phyloP scores from a whole-genome alignment of 83 land plant genomes.

The Picea mariana region DNA sequence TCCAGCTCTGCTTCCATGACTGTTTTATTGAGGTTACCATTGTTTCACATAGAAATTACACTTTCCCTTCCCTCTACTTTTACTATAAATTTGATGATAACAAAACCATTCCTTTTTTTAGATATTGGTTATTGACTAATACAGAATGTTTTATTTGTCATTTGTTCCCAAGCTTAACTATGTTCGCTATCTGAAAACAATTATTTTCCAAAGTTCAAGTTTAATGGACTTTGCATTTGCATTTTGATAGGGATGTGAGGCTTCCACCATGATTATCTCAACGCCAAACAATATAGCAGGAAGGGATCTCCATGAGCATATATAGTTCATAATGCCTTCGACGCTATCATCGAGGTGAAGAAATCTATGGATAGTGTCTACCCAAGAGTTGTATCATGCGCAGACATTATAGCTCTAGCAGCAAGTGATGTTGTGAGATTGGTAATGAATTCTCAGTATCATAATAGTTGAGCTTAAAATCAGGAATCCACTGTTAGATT shows the following conservation, averaged over 20 bases:
- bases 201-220: too few species aligned
- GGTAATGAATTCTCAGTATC: background rate
- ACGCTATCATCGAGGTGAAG: slow-evolving; percentile 58
- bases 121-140: too few species aligned
- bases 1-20: slow-evolving; percentile 21
- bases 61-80: background rate
- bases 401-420: slow-evolving; percentile 83
- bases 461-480: background rate
- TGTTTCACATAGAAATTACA: background rate
- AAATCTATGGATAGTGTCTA: slow-evolving; percentile 54
- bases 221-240: background rate
- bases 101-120: background rate
- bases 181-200: background rate
- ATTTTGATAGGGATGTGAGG: background rate
- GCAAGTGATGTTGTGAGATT: slow-evolving; percentile 72
- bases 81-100: background rate
- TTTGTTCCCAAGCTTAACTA: too few species aligned
- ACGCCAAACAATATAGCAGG: slow-evolving; percentile 17
- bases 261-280: slow-evolving; percentile 28
- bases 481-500: background rate
- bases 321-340: slow-evolving; percentile 36
- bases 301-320: slow-evolving; percentile 21
- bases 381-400: slow-evolving; percentile 87
- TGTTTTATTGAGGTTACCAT: slow-evolving; percentile 13
- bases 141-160: too few species aligned